Conservation (phyloP, 371 early-diverging fungal species). For the Smittium culicis region DNA sequence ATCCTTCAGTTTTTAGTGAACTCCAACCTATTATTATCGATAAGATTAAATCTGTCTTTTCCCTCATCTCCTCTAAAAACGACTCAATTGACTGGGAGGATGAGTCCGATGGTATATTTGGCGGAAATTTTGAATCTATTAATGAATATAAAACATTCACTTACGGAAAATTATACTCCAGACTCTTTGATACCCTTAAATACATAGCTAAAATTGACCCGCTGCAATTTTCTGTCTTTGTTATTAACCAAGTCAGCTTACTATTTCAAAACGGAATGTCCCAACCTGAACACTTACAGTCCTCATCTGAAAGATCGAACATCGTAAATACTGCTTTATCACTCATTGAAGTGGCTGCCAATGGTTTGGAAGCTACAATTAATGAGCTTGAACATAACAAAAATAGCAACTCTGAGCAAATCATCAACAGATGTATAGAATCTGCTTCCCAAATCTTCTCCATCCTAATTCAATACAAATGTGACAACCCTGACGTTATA, state of each 20-base stretch:
- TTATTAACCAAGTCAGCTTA: background rate
- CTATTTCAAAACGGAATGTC: background rate
- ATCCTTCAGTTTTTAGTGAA: background rate
- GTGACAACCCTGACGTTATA: constrained; percentile 3
- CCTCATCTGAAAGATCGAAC: background rate
- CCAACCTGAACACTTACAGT: background rate
- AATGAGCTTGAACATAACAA: background rate
- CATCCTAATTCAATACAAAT: background rate
- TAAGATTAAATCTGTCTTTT: background rate
- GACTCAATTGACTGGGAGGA: background rate
- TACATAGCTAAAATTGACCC: background rate
- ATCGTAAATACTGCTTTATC: background rate
- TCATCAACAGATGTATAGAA: no score
- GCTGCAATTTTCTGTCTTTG: background rate
- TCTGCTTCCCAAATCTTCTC: background rate
- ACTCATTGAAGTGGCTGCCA: background rate
- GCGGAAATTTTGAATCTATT: background rate
- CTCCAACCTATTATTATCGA: background rate
- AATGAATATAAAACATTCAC: background rate
- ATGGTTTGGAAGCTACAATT: background rate
- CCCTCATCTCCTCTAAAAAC: background rate
- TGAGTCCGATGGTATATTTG: background rate
- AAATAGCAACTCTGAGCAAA: background rate
- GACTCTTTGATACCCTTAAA: background rate
- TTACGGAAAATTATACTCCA: background rate